phyloP scores from a whole-genome alignment of 805 yeast genomes.

The Candida coleopterorum region DNA sequence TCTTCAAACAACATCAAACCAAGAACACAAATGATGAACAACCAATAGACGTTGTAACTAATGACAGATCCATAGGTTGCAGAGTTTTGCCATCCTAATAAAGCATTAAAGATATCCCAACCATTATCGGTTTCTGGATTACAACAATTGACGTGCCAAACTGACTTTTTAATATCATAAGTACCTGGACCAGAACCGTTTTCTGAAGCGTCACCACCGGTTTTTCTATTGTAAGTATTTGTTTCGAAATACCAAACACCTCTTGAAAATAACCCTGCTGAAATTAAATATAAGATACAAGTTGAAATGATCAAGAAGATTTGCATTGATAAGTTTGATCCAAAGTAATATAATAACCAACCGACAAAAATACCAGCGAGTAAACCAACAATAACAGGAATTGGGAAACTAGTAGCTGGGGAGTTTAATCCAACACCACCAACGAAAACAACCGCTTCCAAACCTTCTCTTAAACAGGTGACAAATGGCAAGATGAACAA shows the following conservation, averaged over 20 bases:
- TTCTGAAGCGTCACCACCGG: conserved; percentile 94
- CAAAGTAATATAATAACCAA: conserved; percentile 65
- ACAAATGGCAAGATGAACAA: conserved; percentile 86
- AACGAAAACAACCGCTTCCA: conserved; percentile 92
- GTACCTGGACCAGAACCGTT: conserved; percentile 90
- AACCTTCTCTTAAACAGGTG: conserved; percentile 89
- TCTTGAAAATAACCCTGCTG: conserved; percentile 88
- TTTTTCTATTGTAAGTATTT: conserved; percentile 51
- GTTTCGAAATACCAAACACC: conserved; percentile 84
- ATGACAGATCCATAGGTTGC: conserved; percentile 88
- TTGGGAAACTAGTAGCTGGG: conserved; percentile 62
- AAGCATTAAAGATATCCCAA: conserved; percentile 92
- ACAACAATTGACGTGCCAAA: conserved; percentile 96
- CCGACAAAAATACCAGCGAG: conserved; percentile 73
- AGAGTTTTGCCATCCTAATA: conserved; percentile 93
- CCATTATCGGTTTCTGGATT: conserved; percentile 85
- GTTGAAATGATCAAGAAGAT: conserved; percentile 81
- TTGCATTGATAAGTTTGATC: conserved; percentile 72
- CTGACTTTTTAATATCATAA: conserved; percentile 70
- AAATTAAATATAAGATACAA: conserved; percentile 75
- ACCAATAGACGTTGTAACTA: conserved; percentile 84
- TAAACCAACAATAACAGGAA: conserved; percentile 84
- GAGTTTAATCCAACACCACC: conserved; percentile 82
- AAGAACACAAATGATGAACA: conserved; percentile 52
- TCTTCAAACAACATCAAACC: conserved; percentile 71